These are phyloP conservation scores for Trypanosoma conorhini DNA, from an alignment of 208 protist genomes.

Conservation along the genomic window DNA sequence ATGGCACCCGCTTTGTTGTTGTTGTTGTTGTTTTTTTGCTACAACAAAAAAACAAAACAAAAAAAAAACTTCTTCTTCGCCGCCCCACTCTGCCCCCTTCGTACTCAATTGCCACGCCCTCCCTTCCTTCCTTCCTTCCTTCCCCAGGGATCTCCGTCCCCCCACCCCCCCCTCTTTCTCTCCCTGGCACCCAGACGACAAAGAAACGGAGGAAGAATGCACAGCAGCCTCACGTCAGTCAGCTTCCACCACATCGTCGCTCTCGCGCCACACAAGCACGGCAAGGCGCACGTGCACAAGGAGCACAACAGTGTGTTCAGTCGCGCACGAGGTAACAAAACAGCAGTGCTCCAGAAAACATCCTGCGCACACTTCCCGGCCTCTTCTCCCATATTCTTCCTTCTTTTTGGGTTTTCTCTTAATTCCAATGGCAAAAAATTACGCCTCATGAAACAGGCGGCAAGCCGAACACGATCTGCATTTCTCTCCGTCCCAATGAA, in stretches of 20 bases:
- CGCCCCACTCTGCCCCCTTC: neutral
- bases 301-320: neutral
- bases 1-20: constrained; percentile 16
- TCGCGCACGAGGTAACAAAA: neutral
- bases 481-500: neutral
- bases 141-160: too few species aligned
- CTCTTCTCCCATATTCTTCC: neutral
- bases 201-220: constrained; percentile 3
- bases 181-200: too few species aligned
- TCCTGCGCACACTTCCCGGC: neutral
- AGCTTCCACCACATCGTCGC: neutral
- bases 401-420: neutral
- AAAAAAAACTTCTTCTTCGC: neutral
- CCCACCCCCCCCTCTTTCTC: too few species aligned
- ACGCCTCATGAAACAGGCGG: neutral
- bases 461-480: neutral
- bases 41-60: too few species aligned
- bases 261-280: neutral
- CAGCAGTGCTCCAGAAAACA: neutral
- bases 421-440: neutral
- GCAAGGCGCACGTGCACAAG: neutral
- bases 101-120: neutral
- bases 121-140: constrained; percentile 12
- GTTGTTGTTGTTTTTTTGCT: neutral
- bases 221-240: neutral